phyloP scores from a whole-genome alignment of 129 eudicot species.

The Flaveria sonorensis region DNA sequence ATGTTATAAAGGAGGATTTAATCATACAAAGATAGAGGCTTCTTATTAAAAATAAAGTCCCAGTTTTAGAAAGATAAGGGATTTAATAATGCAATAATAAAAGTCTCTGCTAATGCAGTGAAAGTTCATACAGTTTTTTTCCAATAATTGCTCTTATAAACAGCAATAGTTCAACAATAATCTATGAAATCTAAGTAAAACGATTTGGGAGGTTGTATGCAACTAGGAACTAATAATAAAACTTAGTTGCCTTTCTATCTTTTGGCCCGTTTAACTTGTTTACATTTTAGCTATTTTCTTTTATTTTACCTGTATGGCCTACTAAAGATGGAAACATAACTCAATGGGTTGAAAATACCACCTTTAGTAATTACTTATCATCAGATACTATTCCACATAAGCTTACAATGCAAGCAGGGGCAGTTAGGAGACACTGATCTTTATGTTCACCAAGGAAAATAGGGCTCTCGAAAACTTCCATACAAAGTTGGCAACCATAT shows the following conservation, averaged over 20 bases:
- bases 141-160: not conserved
- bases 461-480: conserved; percentile 49
- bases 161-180: not conserved
- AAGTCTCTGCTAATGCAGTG: not conserved
- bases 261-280: not conserved
- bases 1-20: not conserved
- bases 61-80: not conserved
- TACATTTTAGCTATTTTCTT: not conserved
- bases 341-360: not conserved
- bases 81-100: not conserved
- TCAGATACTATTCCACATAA: conserved; percentile 10
- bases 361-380: not conserved
- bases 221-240: not conserved
- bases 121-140: not conserved
- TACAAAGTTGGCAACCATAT: conserved; percentile 55
- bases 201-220: not conserved
- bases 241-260: not conserved
- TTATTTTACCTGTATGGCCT: not conserved
- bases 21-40: not conserved
- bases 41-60: not conserved
- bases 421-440: conserved; percentile 43
- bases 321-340: not conserved
- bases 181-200: not conserved
- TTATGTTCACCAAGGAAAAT: conserved; percentile 45
- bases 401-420: conserved; percentile 61